phyloP scores from a whole-genome alignment of 805 yeast species.

The Metschnikowia dekortorum region DNA sequence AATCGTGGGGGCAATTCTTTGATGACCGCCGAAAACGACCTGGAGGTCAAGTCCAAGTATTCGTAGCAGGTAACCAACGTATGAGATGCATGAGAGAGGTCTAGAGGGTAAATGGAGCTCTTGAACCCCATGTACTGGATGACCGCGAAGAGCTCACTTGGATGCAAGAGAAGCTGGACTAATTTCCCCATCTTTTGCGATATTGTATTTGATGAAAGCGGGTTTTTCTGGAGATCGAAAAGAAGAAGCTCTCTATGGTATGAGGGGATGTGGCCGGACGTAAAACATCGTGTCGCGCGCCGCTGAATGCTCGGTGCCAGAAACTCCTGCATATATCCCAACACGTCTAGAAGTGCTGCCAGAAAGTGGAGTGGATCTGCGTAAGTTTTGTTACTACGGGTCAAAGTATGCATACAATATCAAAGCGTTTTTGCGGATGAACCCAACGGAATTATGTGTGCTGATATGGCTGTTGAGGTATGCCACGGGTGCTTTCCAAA shows the following conservation, averaged over 20 bases:
- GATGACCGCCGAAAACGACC: slow-evolving; percentile 94
- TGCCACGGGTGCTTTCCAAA: no score
- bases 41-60: slow-evolving; percentile 64
- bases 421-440: no score
- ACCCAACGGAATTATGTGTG: no score
- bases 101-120: slow-evolving; percentile 48
- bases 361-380: no score
- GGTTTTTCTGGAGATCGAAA: neutral
- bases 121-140: slow-evolving; percentile 55
- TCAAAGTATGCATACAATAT: no score
- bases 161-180: slow-evolving; percentile 59
- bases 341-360: no score
- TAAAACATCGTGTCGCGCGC: slow-evolving; percentile 3
- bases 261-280: neutral
- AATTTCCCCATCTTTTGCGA: slow-evolving; percentile 51
- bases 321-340: neutral
- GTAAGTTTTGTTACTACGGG: no score
- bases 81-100: slow-evolving; percentile 23
- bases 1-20: slow-evolving; percentile 87
- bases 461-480: no score
- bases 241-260: neutral
- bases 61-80: slow-evolving; percentile 59
- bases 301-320: neutral
- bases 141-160: slow-evolving; percentile 66
- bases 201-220: neutral